Base-by-base conservation (phyloP, 164 flowering plant genomes). In the Sextonia rubra region DNA sequence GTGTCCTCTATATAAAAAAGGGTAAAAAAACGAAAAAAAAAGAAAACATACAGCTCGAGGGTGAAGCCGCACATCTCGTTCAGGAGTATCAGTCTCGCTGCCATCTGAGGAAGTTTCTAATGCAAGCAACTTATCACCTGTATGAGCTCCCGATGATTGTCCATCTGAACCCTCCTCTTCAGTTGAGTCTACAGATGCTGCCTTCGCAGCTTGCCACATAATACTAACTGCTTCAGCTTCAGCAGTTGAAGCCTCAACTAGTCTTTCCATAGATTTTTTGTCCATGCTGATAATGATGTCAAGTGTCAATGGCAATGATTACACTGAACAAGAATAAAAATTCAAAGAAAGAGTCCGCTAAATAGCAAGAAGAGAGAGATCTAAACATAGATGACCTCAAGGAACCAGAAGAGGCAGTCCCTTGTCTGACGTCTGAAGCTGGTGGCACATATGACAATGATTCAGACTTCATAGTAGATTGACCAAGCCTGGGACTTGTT, bases 211-310 rank as follows among this genome's bases (percentile, higher is more conserved):
- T 82, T 91, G 90, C 97, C 97, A 93, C 69, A 89, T 94, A 76
- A 97, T 90, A 82, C 77, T 84, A 64, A 89, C 97, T 73, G 92
- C 98, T 79, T 92, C 97, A 64, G 98, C 98, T 87, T 96, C 99
- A 71, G 99, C 99, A 77, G 98, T 87, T 72, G 98, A 96, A 64
- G 91, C 91, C 79, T 89, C 90, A 69, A 87, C 91, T 62, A 93
- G 83, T 81, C 87, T 91, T 69, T 96, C 94, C 84, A 91, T 80
- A 12, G 97, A 90, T 63, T 85, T 87, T 74, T 77, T 81, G 82
- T 90, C 93, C 84, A 84, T 78, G 79, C 92, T 88, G 83, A 49
- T 22, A 72, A 68, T 48, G 47, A 60, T 64, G 67, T 30, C 63
- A 49, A 55, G 12, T 24, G n/a, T 52, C 68, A 47, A 23, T 52